Base-by-base conservation (phyloP, 1,139 yeast species). In the Saccharomycopsis hybrid region DNA sequence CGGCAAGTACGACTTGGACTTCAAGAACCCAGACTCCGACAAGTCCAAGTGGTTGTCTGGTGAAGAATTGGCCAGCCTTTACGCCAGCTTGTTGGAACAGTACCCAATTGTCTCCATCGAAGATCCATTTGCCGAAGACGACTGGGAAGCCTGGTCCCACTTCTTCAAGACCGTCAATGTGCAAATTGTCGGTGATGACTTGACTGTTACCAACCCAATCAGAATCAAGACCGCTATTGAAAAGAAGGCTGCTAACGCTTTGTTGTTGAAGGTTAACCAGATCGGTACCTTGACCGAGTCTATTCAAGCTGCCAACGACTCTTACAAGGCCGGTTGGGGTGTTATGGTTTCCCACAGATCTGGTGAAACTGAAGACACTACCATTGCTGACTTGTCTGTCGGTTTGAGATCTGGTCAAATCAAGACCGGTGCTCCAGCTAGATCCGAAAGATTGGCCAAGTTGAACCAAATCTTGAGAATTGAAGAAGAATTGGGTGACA, bases 351-450 rank as follows among this genome's bases (percentile, higher is more conserved):
- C 87, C 59, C 89, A 83, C 78, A 80, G 89, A 75, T 84, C 92
- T 59, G 94, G 94, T 71, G 94, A 85, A 77, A 84, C 94, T 58
- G 94, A 85, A 74, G 94, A 85, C 73, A 80, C 89, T 62, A 77
- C 81, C 72, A 85, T 85, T 72, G 94, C 94, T 63, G 94, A 85
- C 71, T 76, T 85, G 65, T 71, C 84, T 58, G 90, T 85, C 62
- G 94, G 94, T 72, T 76, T 85, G 66, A 81, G 92, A 76, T 64
- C 88, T 59, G 94, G 92, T 66, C 92, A 85, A 76, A 78, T 85
- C 71, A 85, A 85, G 83, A 81, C 90, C 61, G 94, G 94, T 78
- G 94, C 94, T 62, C 92, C 94, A 63, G 87, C 92, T 62, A 83
- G 94, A 74, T 82, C 92, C 57, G 94, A 85, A 77, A 85, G 94